Conservation (phyloP, 768 basidiomycete genomes). For the Cystobasidium tubakii region DNA sequence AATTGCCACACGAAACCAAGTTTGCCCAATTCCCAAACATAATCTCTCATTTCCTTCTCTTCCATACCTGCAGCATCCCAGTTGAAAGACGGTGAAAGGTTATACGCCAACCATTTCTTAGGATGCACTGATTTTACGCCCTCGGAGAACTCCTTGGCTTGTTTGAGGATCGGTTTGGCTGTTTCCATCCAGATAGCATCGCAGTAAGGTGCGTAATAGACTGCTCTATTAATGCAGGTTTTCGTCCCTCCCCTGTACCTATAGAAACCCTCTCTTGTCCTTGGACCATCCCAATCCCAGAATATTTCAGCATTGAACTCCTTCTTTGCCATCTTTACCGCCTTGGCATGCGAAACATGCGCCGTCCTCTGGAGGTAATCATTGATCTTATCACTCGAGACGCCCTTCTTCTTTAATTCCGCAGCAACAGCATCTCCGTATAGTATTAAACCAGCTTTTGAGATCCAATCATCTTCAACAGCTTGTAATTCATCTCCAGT, state of each 20-base stretch:
- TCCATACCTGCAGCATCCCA: constrained; percentile 74
- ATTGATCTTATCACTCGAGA: constrained; percentile 54
- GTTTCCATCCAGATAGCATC: constrained; percentile 96
- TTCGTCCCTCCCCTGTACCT: constrained; percentile 95
- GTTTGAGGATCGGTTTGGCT: constrained; percentile 81
- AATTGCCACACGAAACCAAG: constrained; percentile 99
- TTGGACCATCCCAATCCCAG: constrained; percentile 92
- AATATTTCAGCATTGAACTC: constrained; percentile 50
- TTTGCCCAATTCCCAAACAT: constrained; percentile 87
- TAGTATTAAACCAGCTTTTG: constrained; percentile 68
- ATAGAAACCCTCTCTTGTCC: constrained; percentile 94
- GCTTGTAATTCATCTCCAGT: constrained; percentile 72
- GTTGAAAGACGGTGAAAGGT: constrained; percentile 73
- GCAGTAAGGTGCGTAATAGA: constrained; percentile 89
- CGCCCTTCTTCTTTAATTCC: constrained; percentile 56
- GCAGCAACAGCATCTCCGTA: constrained; percentile 68
- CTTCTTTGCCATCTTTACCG: constrained; percentile 61
- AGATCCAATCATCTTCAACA: constrained; percentile 81
- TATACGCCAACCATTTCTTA: constrained; percentile 92
- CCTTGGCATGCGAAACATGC: constrained; percentile 63
- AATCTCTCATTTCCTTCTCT: constrained; percentile 75
- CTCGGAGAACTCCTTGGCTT: constrained; percentile 83
- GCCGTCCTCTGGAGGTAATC: constrained; percentile 63
- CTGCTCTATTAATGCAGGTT: constrained; percentile 82
- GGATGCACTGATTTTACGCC: constrained; percentile 72